Evolutionary conservation across 2,329 filamentous ascomycete genomes (phyloP), one percentile per base, ranked within the genome.

Genomic region (Beauveria brongniartii): DNA sequence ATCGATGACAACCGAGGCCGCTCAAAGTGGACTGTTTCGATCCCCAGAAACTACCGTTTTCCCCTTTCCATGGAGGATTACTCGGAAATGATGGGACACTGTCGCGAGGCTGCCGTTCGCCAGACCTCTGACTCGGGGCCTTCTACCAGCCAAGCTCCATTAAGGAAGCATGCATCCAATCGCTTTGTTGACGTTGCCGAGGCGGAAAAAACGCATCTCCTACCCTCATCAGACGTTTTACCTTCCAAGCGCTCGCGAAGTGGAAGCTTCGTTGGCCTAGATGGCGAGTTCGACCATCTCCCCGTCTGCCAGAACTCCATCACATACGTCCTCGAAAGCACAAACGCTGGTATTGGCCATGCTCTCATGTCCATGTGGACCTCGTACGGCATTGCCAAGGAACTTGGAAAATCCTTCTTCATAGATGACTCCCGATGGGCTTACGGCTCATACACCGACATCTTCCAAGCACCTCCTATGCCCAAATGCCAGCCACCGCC

Each of bases 381-480:
- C 67, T 87, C 90, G 28, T 95, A 94, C 70, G 90, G 90, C 3
- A 75, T 95, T 59, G 90, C 91, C 2, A 80, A 87, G 69, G 82
- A 86, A 62, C 89, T 95, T 70, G 83, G 83, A 16, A 80, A 91
- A 26, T 80, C 85, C 1, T 95, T 96, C 73, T 95, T 96, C 75
- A 79, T 96, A 64, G 90, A 95, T 67, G 91, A 96, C 73, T 85
- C 88, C 7, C 81, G 87, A 65, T 96, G 92, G 87, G 86, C 88
- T 1, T 94, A 94, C 67, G 91, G 91, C 10, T 79, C 81, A 56
- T 96, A 90, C 69, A 81, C 80, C 0, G 80, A 84, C 55, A 91
- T 90, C 67, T 95, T 96, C 73, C 76, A 82, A 51, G 75, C 83
- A 3, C 87, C 88, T 1, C 87, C 89, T 0, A 66, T 79, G 2